Conservation (phyloP, 2,329 filamentous ascomycete species). For the Zopfia rhizophila region DNA sequence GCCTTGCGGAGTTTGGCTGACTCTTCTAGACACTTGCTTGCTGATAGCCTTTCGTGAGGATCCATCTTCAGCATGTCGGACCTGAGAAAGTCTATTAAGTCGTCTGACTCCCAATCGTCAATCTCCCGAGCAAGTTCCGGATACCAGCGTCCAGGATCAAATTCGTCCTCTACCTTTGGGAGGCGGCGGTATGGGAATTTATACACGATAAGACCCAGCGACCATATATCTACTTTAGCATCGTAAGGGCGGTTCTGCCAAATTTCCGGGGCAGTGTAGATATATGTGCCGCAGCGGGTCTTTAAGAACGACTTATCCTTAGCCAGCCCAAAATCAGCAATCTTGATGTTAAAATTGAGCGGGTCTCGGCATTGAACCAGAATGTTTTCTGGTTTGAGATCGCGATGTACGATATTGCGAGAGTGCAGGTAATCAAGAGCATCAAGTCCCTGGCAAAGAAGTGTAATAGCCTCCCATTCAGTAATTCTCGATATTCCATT, state of each 20-base stretch:
- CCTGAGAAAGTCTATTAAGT: slow-evolving; percentile 6
- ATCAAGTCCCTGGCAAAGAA: slow-evolving; percentile 3
- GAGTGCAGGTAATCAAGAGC: slow-evolving; percentile 7
- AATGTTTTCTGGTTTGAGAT: slow-evolving; percentile 8
- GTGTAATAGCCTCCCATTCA: slow-evolving; percentile 5
- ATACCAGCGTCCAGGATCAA: slow-evolving; percentile 2
- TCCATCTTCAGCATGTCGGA: slow-evolving; percentile 5
- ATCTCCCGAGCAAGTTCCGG: background rate
- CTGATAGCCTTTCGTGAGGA: slow-evolving; percentile 4
- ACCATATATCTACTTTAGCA: slow-evolving; percentile 10
- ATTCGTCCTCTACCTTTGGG: background rate
- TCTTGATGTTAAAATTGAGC: slow-evolving; percentile 11
- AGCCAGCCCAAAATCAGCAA: slow-evolving; percentile 11
- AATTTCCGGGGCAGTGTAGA: slow-evolving; percentile 12
- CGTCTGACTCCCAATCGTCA: background rate
- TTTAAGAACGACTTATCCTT: slow-evolving; percentile 6
- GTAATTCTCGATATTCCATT: slow-evolving; percentile 5
- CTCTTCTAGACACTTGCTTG: slow-evolving; percentile 7
- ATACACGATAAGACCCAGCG: slow-evolving; percentile 10
- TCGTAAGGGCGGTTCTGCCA: slow-evolving; percentile 4
- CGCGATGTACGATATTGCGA: too few species aligned
- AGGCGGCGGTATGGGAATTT: slow-evolving; percentile 4
- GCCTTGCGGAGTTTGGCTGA: slow-evolving; percentile 7
- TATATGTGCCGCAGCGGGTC: slow-evolving; percentile 4
- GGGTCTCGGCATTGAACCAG: slow-evolving; percentile 8